phyloP scores from a whole-genome alignment of 805 yeast species.

The Nematodospora valgi region DNA sequence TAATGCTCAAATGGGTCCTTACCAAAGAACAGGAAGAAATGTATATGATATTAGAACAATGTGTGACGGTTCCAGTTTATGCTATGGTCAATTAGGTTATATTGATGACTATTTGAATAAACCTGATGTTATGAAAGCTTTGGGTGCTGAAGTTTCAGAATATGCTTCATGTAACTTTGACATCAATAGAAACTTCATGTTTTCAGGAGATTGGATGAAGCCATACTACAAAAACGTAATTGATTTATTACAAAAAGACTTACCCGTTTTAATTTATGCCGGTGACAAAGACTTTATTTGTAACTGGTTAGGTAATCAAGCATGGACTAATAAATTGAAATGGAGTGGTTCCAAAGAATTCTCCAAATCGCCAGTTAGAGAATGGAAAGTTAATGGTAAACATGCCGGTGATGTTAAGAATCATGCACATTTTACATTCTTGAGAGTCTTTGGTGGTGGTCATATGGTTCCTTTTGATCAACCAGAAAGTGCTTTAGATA shows the following conservation, averaged over 20 bases:
- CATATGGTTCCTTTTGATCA: constrained; percentile 95
- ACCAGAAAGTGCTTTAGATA: constrained; percentile 70
- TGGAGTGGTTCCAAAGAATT: constrained; percentile 60
- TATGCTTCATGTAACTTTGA: constrained; percentile 76
- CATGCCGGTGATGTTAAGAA: constrained; percentile 73
- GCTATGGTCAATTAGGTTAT: constrained; percentile 77
- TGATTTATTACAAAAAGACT: constrained; percentile 58
- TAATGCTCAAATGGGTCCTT: constrained; percentile 77
- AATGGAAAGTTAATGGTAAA: constrained; percentile 40
- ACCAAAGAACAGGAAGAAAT: constrained; percentile 80
- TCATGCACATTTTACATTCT: constrained; percentile 69
- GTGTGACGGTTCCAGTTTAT: constrained; percentile 67
- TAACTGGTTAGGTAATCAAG: constrained; percentile 88
- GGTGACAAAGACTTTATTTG: constrained; percentile 93
- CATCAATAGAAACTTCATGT: constrained; percentile 73
- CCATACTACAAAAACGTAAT: constrained; percentile 65
- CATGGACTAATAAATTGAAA: constrained; percentile 68
- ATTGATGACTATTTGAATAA: constrained; percentile 76
- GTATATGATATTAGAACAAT: constrained; percentile 82
- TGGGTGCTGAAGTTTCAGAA: constrained; percentile 86
- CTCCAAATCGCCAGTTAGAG: constrained; percentile 34
- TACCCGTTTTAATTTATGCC: constrained; percentile 87
- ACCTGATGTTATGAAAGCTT: constrained; percentile 69
- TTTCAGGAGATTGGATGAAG: constrained; percentile 90
- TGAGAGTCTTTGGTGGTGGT: constrained; percentile 85